Percentiles rank a stretch among this genome's conserved stretches.
phyloP scores from a whole-genome alignment of 331 rosid species.

The Pyrus hybrid region DNA sequence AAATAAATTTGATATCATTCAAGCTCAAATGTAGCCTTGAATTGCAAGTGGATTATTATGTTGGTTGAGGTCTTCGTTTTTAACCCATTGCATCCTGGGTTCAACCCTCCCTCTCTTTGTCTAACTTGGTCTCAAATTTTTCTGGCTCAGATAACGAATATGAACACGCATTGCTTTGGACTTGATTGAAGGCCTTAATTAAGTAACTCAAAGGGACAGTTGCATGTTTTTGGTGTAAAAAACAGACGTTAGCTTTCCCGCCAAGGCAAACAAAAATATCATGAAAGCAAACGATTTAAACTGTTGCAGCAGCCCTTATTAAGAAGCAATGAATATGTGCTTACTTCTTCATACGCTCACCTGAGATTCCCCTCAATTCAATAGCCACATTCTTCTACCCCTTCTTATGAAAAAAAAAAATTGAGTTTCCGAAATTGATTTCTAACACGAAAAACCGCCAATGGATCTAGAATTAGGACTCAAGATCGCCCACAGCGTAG shows the following conservation, averaged over 20 bases:
- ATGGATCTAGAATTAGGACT: conserved; percentile 71
- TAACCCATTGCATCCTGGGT: no score
- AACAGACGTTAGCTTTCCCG: conserved; percentile 16
- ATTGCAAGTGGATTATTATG: no score
- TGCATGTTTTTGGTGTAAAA: conserved; percentile 1
- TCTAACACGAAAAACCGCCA: neutral
- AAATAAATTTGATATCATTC: no score
- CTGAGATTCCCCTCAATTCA: neutral
- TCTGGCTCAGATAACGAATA: no score
- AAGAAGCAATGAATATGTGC: conserved; percentile 59
- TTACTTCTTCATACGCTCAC: conserved; percentile 20
- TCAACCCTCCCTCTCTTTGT: no score
- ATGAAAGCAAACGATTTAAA: neutral
- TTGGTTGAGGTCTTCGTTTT: no score
- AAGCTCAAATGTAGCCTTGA: no score
- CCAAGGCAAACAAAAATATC: conserved; percentile 11
- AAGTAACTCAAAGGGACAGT: neutral
- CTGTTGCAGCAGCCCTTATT: neutral
- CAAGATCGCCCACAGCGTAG: conserved; percentile 47
- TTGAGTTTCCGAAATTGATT: neutral
- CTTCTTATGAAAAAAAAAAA: neutral
- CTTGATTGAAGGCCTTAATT: no score
- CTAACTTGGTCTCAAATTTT: no score
- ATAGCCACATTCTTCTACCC: neutral
- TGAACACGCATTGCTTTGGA: no score